These are phyloP conservation scores for Dactylellina parvicollis DNA, from an alignment of 2,329 filamentous ascomycete genomes.

Conservation along the genomic window DNA sequence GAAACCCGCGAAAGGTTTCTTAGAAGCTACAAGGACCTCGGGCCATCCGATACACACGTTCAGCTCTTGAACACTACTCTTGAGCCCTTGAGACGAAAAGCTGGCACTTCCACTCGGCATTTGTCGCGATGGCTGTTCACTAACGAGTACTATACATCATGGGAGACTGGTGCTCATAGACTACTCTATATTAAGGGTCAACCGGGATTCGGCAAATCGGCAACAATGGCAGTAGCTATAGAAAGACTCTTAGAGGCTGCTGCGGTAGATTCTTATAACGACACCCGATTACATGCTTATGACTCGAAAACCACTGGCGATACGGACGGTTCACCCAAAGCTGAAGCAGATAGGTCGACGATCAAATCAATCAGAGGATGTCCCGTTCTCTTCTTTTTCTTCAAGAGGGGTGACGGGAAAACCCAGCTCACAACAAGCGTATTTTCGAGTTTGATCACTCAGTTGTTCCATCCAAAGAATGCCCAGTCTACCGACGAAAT, in stretches of 20 bases:
- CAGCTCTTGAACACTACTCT: neutral
- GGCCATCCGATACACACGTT: slow-evolving; percentile 8
- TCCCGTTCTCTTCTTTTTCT: slow-evolving; percentile 24
- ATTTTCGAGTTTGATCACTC: neutral
- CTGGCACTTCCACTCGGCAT: slow-evolving; percentile 2
- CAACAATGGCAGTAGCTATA: slow-evolving; percentile 30
- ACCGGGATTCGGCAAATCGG: slow-evolving; percentile 36
- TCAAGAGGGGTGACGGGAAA: slow-evolving; percentile 17
- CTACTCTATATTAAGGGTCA: slow-evolving; percentile 37
- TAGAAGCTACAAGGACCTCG: slow-evolving; percentile 1
- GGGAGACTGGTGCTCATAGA: neutral
- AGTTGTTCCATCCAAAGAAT: slow-evolving; percentile 6
- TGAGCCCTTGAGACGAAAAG: slow-evolving; percentile 11
- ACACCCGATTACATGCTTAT: neutral
- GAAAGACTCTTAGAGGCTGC: neutral
- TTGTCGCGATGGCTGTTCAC: slow-evolving; percentile 33
- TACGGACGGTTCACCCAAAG: no score
- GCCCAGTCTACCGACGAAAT: neutral
- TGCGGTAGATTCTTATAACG: neutral
- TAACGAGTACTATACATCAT: slow-evolving; percentile 20
- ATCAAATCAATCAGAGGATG: slow-evolving; percentile 1
- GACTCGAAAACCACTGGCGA: no score
- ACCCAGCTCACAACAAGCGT: neutral
- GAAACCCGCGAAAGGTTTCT: neutral
- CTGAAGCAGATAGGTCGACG: neutral